Percentiles rank a stretch among this genome's conserved stretches.
Evolutionary conservation across 2,329 filamentous ascomycete species (phyloP).

Genomic region (Beauveria bassiana): DNA sequence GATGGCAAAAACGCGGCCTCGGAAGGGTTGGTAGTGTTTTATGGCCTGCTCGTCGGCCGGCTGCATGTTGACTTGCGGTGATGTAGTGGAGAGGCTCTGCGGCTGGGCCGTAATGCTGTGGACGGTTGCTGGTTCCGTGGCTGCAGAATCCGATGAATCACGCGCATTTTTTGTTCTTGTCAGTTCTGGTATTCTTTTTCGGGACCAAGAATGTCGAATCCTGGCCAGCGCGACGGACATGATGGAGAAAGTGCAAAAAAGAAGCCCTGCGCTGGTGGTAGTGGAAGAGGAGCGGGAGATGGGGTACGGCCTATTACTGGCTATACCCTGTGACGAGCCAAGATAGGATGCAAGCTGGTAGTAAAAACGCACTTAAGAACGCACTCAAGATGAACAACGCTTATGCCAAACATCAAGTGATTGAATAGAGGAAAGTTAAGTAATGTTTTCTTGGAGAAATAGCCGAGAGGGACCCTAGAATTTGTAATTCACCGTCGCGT

Average conservation of each 20-base stretch:
- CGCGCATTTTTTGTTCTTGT: neutral
- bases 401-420: too few relatives aligned
- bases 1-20: constrained; percentile 23
- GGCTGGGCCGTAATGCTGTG: neutral
- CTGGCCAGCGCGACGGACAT: neutral
- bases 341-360: too few relatives aligned
- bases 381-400: too few relatives aligned
- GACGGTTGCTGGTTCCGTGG: neutral
- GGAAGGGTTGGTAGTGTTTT: neutral
- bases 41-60: neutral
- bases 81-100: neutral
- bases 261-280: neutral
- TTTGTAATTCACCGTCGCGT: neutral
- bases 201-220: constrained; percentile 1
- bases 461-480: neutral
- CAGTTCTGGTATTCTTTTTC: neutral
- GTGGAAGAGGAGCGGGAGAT: neutral
- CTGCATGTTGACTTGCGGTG: neutral
- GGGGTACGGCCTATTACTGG: too few relatives aligned
- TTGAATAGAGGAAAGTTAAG: too few relatives aligned
- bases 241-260: neutral
- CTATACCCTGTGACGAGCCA: too few relatives aligned
- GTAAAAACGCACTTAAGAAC: too few relatives aligned
- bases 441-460: too few relatives aligned
- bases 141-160: neutral